These are phyloP conservation scores for Termitomyces sp. DNA, from an alignment of 768 basidiomycete genomes.

Conservation along the genomic window DNA sequence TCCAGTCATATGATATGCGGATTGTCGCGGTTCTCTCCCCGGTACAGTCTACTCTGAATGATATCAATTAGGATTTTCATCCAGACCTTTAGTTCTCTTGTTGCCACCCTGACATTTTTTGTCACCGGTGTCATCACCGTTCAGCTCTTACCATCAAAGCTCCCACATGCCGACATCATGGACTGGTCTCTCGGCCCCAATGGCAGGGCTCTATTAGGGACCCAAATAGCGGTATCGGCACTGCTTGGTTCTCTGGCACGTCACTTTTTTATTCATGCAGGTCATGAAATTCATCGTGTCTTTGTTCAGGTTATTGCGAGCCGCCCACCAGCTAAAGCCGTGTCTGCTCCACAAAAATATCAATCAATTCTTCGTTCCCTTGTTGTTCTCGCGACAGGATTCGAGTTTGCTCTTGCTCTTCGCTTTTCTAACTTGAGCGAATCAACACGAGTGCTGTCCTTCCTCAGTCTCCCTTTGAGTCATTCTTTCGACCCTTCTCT, in stretches of 20 bases:
- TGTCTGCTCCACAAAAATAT: constrained; percentile 5
- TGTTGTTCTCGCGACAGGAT: constrained; percentile 34
- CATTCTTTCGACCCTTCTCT: constrained; percentile 53
- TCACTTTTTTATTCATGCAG: constrained; percentile 13
- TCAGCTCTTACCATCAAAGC: constrained; percentile 28
- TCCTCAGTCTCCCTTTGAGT: constrained; percentile 45
- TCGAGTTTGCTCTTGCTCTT: constrained; percentile 50
- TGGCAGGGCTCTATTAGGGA: constrained; percentile 29
- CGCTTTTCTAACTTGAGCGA: constrained; percentile 50
- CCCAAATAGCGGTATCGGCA: constrained; percentile 29
- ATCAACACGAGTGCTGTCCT: constrained; percentile 41
- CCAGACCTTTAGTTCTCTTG: constrained; percentile 38
- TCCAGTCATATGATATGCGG: constrained; percentile 62
- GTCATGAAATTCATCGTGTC: neutral
- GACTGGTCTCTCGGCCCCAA: constrained; percentile 37
- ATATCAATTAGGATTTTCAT: constrained; percentile 1
- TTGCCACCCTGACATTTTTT: constrained; percentile 50
- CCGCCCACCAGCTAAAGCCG: constrained; percentile 1
- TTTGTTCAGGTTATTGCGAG: constrained; percentile 1
- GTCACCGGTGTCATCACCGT: constrained; percentile 41
- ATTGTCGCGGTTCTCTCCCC: constrained; percentile 46
- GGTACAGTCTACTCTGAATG: constrained; percentile 28
- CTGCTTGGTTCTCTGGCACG: constrained; percentile 26
- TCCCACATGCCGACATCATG: constrained; percentile 22
- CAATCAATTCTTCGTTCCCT: constrained; percentile 27